phyloP scores from a whole-genome alignment of 2,329 filamentous ascomycete species.

The Lasiodiplodia citricola region DNA sequence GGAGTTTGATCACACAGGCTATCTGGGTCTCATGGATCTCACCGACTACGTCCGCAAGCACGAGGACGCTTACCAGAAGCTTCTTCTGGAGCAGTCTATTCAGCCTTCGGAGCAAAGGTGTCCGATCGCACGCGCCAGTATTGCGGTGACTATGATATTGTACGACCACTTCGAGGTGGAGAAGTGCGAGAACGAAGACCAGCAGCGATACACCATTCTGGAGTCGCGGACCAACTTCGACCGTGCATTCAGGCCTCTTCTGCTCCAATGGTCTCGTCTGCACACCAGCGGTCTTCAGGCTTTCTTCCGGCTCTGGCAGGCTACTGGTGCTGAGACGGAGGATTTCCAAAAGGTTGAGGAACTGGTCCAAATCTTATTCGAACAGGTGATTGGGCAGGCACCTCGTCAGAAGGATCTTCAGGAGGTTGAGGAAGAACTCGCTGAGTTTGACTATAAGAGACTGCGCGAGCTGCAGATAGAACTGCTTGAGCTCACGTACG shows the following conservation, averaged over 20 bases:
- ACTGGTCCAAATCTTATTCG: conserved; percentile 81
- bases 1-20: conserved; percentile 87
- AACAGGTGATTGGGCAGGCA: conserved; percentile 85
- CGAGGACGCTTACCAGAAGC: conserved; percentile 90
- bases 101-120: conserved; percentile 75
- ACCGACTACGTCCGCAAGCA: conserved; percentile 92
- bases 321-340: conserved; percentile 79
- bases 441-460: conserved; percentile 78
- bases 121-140: conserved; percentile 83
- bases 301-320: conserved; percentile 92
- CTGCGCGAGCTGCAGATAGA: conserved; percentile 92
- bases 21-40: conserved; percentile 95
- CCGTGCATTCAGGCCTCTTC: conserved; percentile 80
- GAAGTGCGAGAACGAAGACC: conserved; percentile 78
- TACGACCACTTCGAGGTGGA: conserved; percentile 97
- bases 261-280: conserved; percentile 91
- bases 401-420: conserved; percentile 80
- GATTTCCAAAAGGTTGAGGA: conserved; percentile 96
- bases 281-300: conserved; percentile 85
- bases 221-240: conserved; percentile 82
- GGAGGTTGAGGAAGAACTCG: conserved; percentile 87
- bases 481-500: conserved; percentile 85
- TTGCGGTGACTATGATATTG: conserved; percentile 84
- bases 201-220: conserved; percentile 73
- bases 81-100: conserved; percentile 85